Conservation (phyloP, 495 filamentous ascomycete genomes). For the Neurospora africana region DNA sequence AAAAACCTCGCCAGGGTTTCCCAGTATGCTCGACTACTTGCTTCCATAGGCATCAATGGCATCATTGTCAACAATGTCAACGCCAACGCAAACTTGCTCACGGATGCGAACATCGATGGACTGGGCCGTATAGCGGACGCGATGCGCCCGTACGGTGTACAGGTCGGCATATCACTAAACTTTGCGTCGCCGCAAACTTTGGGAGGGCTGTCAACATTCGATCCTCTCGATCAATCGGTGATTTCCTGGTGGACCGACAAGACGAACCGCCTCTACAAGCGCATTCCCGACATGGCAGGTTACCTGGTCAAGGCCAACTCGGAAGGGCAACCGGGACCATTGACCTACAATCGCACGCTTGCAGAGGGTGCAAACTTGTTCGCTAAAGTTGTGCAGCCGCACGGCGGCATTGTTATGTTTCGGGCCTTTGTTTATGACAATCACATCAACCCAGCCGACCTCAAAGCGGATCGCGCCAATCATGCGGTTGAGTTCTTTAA, state of each 20-base stretch:
- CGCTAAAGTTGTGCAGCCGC: slow-evolving; percentile 45
- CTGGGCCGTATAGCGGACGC: slow-evolving; percentile 52
- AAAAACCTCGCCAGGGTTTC: slow-evolving; percentile 47
- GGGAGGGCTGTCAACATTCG: slow-evolving; percentile 49
- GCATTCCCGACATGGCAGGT: slow-evolving; percentile 56
- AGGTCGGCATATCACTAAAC: slow-evolving; percentile 54
- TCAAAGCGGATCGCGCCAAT: slow-evolving; percentile 59
- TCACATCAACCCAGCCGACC: slow-evolving; percentile 38
- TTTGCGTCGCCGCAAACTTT: slow-evolving; percentile 53
- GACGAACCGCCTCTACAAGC: slow-evolving; percentile 46
- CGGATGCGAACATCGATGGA: slow-evolving; percentile 45
- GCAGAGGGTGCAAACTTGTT: slow-evolving; percentile 63
- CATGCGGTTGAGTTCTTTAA: slow-evolving; percentile 60
- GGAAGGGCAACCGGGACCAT: slow-evolving; percentile 62
- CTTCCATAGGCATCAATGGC: slow-evolving; percentile 58
- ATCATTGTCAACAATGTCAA: slow-evolving; percentile 67
- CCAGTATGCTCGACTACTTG: slow-evolving; percentile 56
- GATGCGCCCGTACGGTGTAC: slow-evolving; percentile 57
- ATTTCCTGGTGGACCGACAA: slow-evolving; percentile 51
- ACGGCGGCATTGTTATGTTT: slow-evolving; percentile 63
- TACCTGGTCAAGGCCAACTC: slow-evolving; percentile 65
- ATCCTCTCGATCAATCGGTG: slow-evolving; percentile 51
- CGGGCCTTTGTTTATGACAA: slow-evolving; percentile 65
- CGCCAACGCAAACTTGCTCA: slow-evolving; percentile 49
- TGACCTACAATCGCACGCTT: slow-evolving; percentile 60